Base-by-base conservation (phyloP, 352 stramenopile species). In the Nothophytophthora sp. region DNA sequence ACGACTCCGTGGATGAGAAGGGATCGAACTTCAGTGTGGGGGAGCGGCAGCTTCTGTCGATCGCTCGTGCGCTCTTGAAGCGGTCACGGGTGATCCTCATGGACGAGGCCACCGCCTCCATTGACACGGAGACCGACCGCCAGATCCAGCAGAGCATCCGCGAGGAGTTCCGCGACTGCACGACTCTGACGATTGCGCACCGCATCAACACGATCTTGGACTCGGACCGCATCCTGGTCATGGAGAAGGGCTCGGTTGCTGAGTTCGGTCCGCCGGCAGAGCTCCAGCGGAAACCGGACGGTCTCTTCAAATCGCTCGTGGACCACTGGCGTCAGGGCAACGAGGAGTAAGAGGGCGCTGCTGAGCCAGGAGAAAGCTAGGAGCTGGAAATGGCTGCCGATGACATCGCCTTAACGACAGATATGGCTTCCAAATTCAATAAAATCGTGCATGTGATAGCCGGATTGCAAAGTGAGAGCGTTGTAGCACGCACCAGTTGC, bases 161-260 rank as follows among this genome's bases (percentile, higher is more conserved):
- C 40, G 63, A 95, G 45, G 92, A 98, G 45, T 99, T 99, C 73
- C 56, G 58, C 6, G 76, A 95, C 23, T 98, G 79, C 55, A 99
- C 97, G 12, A 75, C 97, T 27, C 59, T 99, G 1, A 98, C 92
- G 10, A 98, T 99, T 56, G 97, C 97, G 27, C 97, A 99, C 70
- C 86, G 97, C 20, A 74, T 99, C 34, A 92, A 99, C 65, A 99
- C 97, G 5, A 98, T 99, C 48, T 92, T 98, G 69, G 95, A 99
- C 67, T 96, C 86, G 48, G 96, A 99, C 70, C 73, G 74, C 27
- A 94, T 99, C 32, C 61, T 99, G n/a, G 96, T 99, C 1, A 92
- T 99, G 74, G 96, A 98, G 50, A 67, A 90, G 37, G 97, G 97
- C 15, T 72, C 67, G n/a, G 85, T 95, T 10, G 89, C 81, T n/a